phyloP scores from a whole-genome alignment of 2,329 filamentous ascomycete species.

The Rhynchosporium secalis region DNA sequence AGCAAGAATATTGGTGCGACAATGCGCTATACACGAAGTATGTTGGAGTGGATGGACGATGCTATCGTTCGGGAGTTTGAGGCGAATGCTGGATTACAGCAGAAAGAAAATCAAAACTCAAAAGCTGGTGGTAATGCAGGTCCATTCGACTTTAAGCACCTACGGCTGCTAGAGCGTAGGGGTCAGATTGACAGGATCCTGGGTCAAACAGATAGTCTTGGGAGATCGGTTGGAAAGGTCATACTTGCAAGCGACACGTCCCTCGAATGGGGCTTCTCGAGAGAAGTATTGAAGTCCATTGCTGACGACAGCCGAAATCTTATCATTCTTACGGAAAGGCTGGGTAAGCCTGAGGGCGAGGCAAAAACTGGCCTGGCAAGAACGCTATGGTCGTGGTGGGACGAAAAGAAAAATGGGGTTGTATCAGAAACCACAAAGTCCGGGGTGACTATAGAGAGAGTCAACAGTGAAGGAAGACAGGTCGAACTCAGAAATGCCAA shows the following conservation, averaged over 20 bases:
- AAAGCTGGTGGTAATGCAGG: constrained; percentile 56
- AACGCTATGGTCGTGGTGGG: constrained; percentile 79
- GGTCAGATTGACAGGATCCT: constrained; percentile 74
- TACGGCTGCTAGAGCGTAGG: constrained; percentile 80
- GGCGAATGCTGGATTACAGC: constrained; percentile 50
- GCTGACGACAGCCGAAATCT: constrained; percentile 78
- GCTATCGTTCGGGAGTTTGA: constrained; percentile 91
- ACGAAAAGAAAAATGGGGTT: constrained; percentile 64
- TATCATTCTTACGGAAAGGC: constrained; percentile 81
- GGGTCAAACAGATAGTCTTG: constrained; percentile 46
- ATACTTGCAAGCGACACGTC: constrained; percentile 90
- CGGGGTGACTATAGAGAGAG: constrained; percentile 63
- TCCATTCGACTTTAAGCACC: constrained; percentile 86
- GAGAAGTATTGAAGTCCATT: constrained; percentile 71
- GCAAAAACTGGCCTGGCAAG: constrained; percentile 55
- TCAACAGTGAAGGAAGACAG: constrained; percentile 63
- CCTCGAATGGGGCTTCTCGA: constrained; percentile 93
- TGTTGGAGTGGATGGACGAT: constrained; percentile 99
- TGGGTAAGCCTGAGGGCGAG: constrained; percentile 43
- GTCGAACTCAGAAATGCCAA: constrained; percentile 62
- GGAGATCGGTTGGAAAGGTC: constrained; percentile 59
- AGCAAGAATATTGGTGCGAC: constrained; percentile 85
- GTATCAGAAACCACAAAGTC: constrained; percentile 54
- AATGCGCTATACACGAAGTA: constrained; percentile 86
- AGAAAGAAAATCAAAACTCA: constrained; percentile 47